phyloP scores from a whole-genome alignment of 306 rosid genomes.

The Castanea mollissima region DNA sequence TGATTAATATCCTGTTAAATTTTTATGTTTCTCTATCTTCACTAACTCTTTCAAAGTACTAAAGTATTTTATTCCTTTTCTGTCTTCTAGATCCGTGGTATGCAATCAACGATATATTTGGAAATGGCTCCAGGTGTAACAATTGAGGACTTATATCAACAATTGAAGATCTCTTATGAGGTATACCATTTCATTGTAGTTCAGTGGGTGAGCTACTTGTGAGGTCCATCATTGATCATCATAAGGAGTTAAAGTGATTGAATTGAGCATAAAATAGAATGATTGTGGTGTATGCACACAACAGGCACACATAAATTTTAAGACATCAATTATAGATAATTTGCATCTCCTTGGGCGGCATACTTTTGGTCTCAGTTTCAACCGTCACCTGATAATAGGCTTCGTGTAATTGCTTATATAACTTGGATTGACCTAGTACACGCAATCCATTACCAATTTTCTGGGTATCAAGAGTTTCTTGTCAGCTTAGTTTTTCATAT shows the following conservation, averaged over 20 bases:
- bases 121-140: constrained; percentile 81
- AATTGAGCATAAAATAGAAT: too few relatives aligned
- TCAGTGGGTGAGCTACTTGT: constrained; percentile 16
- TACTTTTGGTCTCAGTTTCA: not conserved
- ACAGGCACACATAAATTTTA: not conserved
- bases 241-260: too few relatives aligned
- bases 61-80: constrained; percentile 5
- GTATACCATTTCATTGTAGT: constrained; percentile 27
- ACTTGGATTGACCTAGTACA: too few relatives aligned
- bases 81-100: constrained; percentile 72
- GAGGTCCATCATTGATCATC: constrained; percentile 2
- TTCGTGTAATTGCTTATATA: too few relatives aligned
- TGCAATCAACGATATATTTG: constrained; percentile 93
- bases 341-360: not conserved
- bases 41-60: constrained; percentile 8
- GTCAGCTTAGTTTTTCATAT: not conserved
- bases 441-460: too few relatives aligned
- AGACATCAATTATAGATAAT: not conserved
- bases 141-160: constrained; percentile 64
- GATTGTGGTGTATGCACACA: too few relatives aligned
- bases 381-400: not conserved
- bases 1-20: constrained; percentile 1
- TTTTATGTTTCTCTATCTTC: not conserved
- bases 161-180: constrained; percentile 66
- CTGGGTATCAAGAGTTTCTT: not conserved